These are phyloP conservation scores for Coleophoma eucalyptorum DNA, from an alignment of 2,329 filamentous ascomycete species.

Conservation along the genomic window DNA sequence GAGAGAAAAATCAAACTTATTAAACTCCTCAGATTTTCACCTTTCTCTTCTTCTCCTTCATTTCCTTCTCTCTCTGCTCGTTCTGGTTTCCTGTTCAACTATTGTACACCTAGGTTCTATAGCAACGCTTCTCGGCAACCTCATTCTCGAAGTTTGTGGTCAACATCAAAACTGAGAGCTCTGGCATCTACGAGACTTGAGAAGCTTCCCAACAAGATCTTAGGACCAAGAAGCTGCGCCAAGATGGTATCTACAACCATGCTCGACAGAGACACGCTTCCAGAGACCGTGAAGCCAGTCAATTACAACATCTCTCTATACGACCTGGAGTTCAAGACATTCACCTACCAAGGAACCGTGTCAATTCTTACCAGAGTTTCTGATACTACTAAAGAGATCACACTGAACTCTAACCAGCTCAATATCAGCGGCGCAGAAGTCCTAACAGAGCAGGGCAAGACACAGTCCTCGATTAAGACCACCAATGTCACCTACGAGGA, in stretches of 20 bases:
- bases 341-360: conserved; percentile 80
- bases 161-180: too few relatives aligned
- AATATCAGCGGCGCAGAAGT: conserved; percentile 68
- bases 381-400: conserved; percentile 69
- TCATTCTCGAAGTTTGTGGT: too few relatives aligned
- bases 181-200: too few relatives aligned
- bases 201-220: too few relatives aligned
- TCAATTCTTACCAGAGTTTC: conserved; percentile 74
- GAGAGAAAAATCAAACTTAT: too few relatives aligned
- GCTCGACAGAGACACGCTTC: conserved; percentile 59
- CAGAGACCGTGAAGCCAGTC: conserved; percentile 66
- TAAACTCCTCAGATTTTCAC: too few relatives aligned
- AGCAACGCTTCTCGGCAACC: too few relatives aligned
- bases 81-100: too few relatives aligned
- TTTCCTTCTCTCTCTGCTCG: too few relatives aligned
- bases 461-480: conserved; percentile 50
- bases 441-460: conserved; percentile 52
- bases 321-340: conserved; percentile 69
- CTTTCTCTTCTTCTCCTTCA: too few relatives aligned
- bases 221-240: background rate
- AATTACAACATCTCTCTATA: conserved; percentile 84
- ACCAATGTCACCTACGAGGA: conserved; percentile 75
- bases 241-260: conserved; percentile 33
- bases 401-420: conserved; percentile 82
- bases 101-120: too few relatives aligned